Base-by-base conservation (phyloP, 495 filamentous ascomycete genomes). In the Pyronema domesticum region DNA sequence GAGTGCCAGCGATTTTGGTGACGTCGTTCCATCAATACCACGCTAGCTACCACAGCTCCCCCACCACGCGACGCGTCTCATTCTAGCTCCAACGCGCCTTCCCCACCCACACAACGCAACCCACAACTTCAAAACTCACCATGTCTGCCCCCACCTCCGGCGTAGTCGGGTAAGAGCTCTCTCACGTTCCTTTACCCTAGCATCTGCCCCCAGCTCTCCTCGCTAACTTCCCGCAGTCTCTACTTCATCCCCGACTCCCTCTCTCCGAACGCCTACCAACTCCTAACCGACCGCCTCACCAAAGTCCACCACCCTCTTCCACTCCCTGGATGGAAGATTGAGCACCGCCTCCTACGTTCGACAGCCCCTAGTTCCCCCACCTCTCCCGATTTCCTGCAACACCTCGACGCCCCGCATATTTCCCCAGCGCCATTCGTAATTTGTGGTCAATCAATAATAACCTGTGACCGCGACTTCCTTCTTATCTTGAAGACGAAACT, bases 211-310 rank as follows among this genome's bases (percentile, higher is more conserved):
- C 23, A 30, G 5, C 5, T 30, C 5, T 30, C 23, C 23, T 30
- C 5, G 5, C 23, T 30, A 30, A 30, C 23, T 30, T 5, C 5
- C 23, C 23, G 2, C 54, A 63, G 61, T 36, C 33, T 64, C 11
- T 64, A 64, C 60, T 64, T 60, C 61, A 63, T 63, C 51, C 53
- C 43, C 15, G 58, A 62, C 34, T 34, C 46, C 14, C 51, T 54
- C 37, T 54, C 35, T 9, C 56, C 11, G n/a, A 40, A 56, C 33
- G 18, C 60, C 11, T 15, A 30, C 13, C 46, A 23, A 3, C 54
- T 55, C 35, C 51, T 64, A 37, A 46, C 55, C 5, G 61, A 64
- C 57, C 49, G 47, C 3, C 61, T 64, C 33, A 55, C 54, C 5
- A 63, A 63, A 35, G 57, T 57, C 9, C 61, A 64, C 43, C 61